Evolutionary conservation across 345 rosid species (phyloP), one percentile per base, ranked within the genome.

Genomic region (Citrus inodora): DNA sequence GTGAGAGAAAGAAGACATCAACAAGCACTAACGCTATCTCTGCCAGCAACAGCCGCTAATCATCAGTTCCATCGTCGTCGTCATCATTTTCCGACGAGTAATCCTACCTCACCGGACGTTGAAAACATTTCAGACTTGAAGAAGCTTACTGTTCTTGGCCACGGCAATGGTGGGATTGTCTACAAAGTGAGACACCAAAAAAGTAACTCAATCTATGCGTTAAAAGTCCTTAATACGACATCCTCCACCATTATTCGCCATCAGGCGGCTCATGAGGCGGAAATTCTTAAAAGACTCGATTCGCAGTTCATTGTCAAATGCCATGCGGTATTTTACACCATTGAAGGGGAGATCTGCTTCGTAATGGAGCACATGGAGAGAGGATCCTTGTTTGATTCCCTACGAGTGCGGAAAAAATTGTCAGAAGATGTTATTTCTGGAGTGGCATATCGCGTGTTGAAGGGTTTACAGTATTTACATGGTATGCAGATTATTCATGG

Each of bases 331-430:
- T 83, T 89, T 4, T 81, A 81, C 37, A 62, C 75, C 6, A 40
- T 40, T 1, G 88, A 68, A 22, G 81, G 83, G 0, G 87, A 87
- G 17, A 81, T 87, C 1, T 87, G 90, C 80, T 90, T 90, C 14
- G 88, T 87, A 0, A 91, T 92, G 97, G 93, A 91, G 61, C 77
- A 87, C 48, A 91, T 91, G 95, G 91, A 88, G 66, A 73, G 82
- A 76, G 91, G 92, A 14, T 87, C 94, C 0, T 59, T 93, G 38
- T 51, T 80, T 5, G 89, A 89, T 10, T 76, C 68, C 25, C 69
- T 91, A 27, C 76, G 78, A 25, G 72, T 24, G 5, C 56, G 68
- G 17, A 72, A 76, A 5, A 75, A 32, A 25, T 51, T 91, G 33
- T 21, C 85, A 0, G 92, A 91, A 72, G 73, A 55, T 24, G 79